phyloP scores from a whole-genome alignment of 768 basidiomycete genomes.

The Xerocomus spinulosus region DNA sequence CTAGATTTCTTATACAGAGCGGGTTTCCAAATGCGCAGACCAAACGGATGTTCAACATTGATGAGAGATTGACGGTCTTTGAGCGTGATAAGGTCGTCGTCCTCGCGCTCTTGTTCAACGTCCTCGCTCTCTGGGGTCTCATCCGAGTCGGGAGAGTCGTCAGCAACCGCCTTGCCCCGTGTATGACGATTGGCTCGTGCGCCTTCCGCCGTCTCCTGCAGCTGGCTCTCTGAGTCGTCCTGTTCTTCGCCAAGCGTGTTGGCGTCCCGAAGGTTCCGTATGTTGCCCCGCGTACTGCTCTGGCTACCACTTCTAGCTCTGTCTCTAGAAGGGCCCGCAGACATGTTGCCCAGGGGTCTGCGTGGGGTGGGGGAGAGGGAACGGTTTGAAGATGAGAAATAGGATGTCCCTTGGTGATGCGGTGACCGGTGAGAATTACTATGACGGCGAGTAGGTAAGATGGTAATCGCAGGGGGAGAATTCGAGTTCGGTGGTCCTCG shows the following conservation, averaged over 20 bases:
- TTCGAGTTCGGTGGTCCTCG: constrained; percentile 24
- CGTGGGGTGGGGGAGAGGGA: constrained; percentile 44
- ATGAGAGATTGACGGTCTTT: constrained; percentile 97
- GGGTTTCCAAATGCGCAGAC: constrained; percentile 99
- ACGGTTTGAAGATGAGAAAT: constrained; percentile 43
- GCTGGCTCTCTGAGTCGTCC: constrained; percentile 39
- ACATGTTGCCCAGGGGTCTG: constrained; percentile 46
- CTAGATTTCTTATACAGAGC: constrained; percentile 97
- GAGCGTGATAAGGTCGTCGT: constrained; percentile 87
- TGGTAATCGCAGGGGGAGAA: constrained; percentile 40
- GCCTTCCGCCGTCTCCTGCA: constrained; percentile 35
- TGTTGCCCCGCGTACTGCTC: constrained; percentile 50
- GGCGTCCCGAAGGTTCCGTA: constrained; percentile 42
- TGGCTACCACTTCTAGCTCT: constrained; percentile 58
- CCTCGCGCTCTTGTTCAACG: constrained; percentile 29
- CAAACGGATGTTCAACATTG: constrained; percentile 98
- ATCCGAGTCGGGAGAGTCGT: constrained; percentile 38
- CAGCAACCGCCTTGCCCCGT: constrained; percentile 41
- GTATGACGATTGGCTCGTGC: constrained; percentile 14
- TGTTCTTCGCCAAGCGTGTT: constrained; percentile 48
- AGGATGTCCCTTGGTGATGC: constrained; percentile 64
- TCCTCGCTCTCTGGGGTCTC: constrained; percentile 37
- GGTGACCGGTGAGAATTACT: constrained; percentile 58
- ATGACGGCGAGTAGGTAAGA: constrained; percentile 37
- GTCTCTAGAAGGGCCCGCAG: constrained; percentile 46